Conservation (phyloP, 345 rosid genomes). For the Rubroshorea leprosula region DNA sequence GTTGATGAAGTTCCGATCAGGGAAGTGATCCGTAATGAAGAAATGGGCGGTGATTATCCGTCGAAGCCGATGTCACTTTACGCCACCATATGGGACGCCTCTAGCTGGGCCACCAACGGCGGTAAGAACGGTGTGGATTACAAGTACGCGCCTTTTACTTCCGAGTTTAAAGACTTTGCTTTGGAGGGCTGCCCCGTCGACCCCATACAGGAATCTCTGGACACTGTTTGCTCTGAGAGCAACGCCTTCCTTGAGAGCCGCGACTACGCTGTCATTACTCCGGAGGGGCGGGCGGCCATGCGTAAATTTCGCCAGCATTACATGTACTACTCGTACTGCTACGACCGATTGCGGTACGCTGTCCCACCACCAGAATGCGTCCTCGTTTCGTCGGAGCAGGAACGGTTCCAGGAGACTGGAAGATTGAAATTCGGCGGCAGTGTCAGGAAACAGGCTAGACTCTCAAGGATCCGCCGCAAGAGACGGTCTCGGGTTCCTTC, state of each 20-base stretch:
- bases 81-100: conserved; percentile 97
- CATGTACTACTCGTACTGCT: conserved; percentile 87
- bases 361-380: conserved; percentile 56
- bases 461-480: no score
- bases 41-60: conserved; percentile 77
- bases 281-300: conserved; percentile 44
- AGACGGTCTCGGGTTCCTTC: no score
- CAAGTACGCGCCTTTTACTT: conserved; percentile 61
- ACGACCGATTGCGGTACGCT: conserved; percentile 55
- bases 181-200: conserved; percentile 67
- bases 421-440: no score
- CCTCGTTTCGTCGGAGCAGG: conserved; percentile 39
- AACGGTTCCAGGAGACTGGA: no score
- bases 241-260: conserved; percentile 28
- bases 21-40: conserved; percentile 52
- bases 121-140: conserved; percentile 71
- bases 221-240: conserved; percentile 24
- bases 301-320: conserved; percentile 55
- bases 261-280: conserved; percentile 36
- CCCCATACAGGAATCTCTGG: conserved; percentile 42
- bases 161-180: conserved; percentile 59
- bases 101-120: conserved; percentile 84
- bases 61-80: conserved; percentile 83
- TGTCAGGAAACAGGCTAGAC: no score
- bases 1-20: conserved; percentile 83